phyloP scores from a whole-genome alignment of 805 yeast species.

The Myxozyma kluyveri region DNA sequence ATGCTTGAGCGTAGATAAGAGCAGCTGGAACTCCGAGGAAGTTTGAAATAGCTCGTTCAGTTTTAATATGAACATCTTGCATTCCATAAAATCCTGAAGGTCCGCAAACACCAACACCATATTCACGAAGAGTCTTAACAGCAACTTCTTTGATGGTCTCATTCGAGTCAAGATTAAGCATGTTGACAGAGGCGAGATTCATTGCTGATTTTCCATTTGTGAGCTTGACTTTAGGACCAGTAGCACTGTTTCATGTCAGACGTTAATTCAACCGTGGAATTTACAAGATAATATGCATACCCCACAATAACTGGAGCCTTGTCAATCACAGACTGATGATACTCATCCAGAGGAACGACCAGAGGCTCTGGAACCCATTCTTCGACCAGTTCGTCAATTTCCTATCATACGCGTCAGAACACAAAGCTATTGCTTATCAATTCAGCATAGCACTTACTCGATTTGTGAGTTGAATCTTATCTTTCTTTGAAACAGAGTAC shows the following conservation, averaged over 20 bases:
- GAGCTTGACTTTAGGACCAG: constrained; percentile 26
- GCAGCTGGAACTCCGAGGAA: constrained; percentile 76
- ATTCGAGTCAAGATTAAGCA: constrained; percentile 58
- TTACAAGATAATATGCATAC: constrained; percentile 17
- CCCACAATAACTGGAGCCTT: constrained; percentile 64
- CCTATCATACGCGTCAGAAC: constrained; percentile 37
- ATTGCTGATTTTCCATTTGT: constrained; percentile 25
- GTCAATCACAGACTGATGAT: constrained; percentile 61
- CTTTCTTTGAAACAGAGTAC: constrained; percentile 71
- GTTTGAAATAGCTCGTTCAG: constrained; percentile 70
- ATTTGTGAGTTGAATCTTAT: constrained; percentile 51
- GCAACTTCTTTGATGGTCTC: constrained; percentile 52
- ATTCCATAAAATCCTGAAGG: constrained; percentile 98
- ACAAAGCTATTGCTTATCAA: neutral
- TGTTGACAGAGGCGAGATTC: constrained; percentile 53
- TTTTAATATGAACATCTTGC: constrained; percentile 71
- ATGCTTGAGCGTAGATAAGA: constrained; percentile 90
- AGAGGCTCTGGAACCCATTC: constrained; percentile 94
- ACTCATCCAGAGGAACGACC: constrained; percentile 49
- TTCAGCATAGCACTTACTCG: constrained; percentile 17
- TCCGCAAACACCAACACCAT: constrained; percentile 98
- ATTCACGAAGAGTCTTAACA: constrained; percentile 54
- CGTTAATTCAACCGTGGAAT: too few relatives aligned
- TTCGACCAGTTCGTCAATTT: constrained; percentile 75
- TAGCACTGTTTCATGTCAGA: constrained; percentile 4